phyloP scores from a whole-genome alignment of 371 early-diverging fungal species.

The Circinella minor region DNA sequence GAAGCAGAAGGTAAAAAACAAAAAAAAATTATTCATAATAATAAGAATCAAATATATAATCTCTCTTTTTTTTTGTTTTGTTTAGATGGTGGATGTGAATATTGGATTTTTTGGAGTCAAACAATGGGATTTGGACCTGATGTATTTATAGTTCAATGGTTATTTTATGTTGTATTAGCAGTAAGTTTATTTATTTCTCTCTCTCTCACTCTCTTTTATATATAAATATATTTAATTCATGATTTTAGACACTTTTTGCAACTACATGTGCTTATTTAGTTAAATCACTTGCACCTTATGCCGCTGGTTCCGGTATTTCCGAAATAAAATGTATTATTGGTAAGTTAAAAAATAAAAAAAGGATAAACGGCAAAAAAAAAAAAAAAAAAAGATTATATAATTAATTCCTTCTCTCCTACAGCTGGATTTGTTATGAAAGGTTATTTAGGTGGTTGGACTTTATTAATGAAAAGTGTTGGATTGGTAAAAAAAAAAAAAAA shows the following conservation, averaged over 20 bases:
- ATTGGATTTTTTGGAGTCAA: constrained; percentile 64
- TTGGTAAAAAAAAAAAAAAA: constrained; percentile 47
- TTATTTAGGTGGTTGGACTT: constrained; percentile 87
- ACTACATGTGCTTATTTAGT: constrained; percentile 65
- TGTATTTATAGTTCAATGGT: constrained; percentile 57
- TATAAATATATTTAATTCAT: not conserved
- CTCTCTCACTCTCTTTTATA: no score
- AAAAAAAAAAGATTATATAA: not conserved
- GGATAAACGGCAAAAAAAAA: not conserved
- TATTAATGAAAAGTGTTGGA: constrained; percentile 87
- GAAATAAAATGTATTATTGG: constrained; percentile 96
- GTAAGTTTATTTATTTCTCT: constrained; percentile 37
- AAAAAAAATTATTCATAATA: no score
- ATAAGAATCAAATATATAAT: no score
- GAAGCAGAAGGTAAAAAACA: constrained; percentile 60
- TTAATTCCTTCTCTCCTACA: not conserved
- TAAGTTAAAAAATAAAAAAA: constrained; percentile 13
- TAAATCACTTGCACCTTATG: constrained; percentile 79
- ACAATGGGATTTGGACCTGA: constrained; percentile 43
- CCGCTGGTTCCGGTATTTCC: constrained; percentile 95
- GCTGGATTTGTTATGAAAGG: constrained; percentile 91
- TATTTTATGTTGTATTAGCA: constrained; percentile 64
- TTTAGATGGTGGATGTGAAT: constrained; percentile 47
- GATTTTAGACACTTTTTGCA: constrained; percentile 61
- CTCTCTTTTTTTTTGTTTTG: no score